Evolutionary conservation across 2,329 filamentous ascomycete genomes (phyloP).

Genomic region (Trichoderma sp.): DNA sequence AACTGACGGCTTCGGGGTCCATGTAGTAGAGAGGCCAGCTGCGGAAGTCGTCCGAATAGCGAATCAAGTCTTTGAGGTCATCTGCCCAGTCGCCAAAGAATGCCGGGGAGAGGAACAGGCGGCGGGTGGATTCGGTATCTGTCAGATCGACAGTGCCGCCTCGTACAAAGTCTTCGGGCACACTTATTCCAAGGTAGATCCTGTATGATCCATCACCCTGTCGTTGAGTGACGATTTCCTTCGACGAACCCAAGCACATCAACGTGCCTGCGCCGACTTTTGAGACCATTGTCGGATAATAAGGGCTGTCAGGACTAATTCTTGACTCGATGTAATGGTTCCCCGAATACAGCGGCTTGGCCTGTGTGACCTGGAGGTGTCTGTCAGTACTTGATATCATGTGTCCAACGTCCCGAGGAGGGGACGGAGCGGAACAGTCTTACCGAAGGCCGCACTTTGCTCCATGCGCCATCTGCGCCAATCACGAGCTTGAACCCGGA

Average conservation of each 20-base stretch:
- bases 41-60: constrained; percentile 11
- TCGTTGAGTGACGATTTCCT: constrained; percentile 14
- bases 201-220: constrained; percentile 17
- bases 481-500: constrained; percentile 46
- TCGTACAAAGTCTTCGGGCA: constrained; percentile 21
- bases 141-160: neutral
- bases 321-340: constrained; percentile 21
- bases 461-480: constrained; percentile 46
- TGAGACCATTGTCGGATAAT: neutral
- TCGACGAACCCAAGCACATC: constrained; percentile 3
- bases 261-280: constrained; percentile 10
- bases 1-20: constrained; percentile 1
- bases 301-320: neutral
- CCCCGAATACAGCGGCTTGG: constrained; percentile 26
- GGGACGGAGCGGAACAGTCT: neutral
- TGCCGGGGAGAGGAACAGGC: constrained; percentile 14
- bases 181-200: constrained; percentile 7
- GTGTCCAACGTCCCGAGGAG: neutral
- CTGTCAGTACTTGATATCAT: neutral
- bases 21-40: constrained; percentile 24
- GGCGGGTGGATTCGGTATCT: neutral
- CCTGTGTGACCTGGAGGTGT: constrained; percentile 34
- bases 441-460: constrained; percentile 39
- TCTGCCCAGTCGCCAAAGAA: constrained; percentile 16
- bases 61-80: constrained; percentile 15